Base-by-base conservation (phyloP, 805 yeast species). In the Wickerhamomyces xylosicus region DNA sequence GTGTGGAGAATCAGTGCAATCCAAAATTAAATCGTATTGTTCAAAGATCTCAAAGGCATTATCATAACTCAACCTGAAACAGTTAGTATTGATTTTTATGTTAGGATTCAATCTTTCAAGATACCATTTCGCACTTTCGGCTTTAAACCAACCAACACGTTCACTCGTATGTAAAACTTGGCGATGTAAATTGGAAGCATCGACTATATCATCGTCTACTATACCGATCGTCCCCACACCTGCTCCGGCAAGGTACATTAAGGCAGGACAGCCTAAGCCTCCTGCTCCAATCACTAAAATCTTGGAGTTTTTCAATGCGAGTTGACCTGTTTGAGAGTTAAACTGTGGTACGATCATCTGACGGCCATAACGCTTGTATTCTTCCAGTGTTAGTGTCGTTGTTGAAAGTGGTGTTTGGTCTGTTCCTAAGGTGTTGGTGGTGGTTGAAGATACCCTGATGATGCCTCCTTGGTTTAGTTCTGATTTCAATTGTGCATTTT, bases 271-370 rank as follows among this genome's bases (percentile, higher is more conserved):
- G 0, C 98, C 97, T 6, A 92, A 66, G 0, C 99, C 99, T 10
- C 98, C 99, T 1, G 97, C 97, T 1, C 99, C 98, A 7, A 92
- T 69, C 0, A 92, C 89, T 19, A 90, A 58, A 0, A 89, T 72
- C 37, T 65, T 72, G 2, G 90, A 42, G 0, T 57, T 47, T 45
- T 77, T 79, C 35, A 92, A 58, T 33, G 60, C 63, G 7, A 70
- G 37, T 56, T 92, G 99, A 2, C 77, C 69, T 2, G 58, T 41
- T 3, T 61, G 37, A 1, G 56, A 54, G 37, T 87, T 66, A 13
- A 11, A 25, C 41, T 75, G 82, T 3, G 95, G 92, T 2, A 92
- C 96, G 19, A 89, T 77, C 90, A 92, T 82, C 53, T 92, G 98
- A 39, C 99, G 71, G 3, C 99, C 97, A 58, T 92, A 92, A 29